Conservation (phyloP, 495 filamentous ascomycete species). For the Zalerion maritima region DNA sequence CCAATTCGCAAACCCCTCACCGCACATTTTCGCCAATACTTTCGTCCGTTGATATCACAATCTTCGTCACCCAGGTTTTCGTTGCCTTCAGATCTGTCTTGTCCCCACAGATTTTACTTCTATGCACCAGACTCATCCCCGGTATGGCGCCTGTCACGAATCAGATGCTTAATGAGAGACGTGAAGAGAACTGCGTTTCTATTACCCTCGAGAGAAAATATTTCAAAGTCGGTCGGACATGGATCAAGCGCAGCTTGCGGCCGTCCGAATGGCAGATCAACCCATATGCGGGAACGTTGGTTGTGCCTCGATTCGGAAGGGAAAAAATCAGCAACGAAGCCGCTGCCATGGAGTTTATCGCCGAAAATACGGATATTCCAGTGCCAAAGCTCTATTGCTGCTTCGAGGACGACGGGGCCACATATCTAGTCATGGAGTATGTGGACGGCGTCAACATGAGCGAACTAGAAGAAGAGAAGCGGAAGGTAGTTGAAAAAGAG, state of each 20-base stretch:
- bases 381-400: slow-evolving; percentile 1
- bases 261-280: slow-evolving; percentile 4
- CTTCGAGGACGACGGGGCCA: slow-evolving; percentile 3
- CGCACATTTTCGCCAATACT: slow-evolving; percentile 12
- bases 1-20: too few species aligned
- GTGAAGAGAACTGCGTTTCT: slow-evolving; percentile 1
- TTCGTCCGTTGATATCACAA: too few species aligned
- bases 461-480: slow-evolving; percentile 1
- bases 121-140: too few species aligned
- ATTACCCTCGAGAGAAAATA: slow-evolving; percentile 10
- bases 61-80: too few species aligned
- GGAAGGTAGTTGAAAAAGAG: slow-evolving; percentile 2
- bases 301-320: slow-evolving; percentile 1
- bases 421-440: slow-evolving; percentile 4
- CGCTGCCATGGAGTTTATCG: slow-evolving; percentile 2
- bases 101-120: too few species aligned
- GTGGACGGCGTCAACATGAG: slow-evolving; percentile 4
- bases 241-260: slow-evolving; percentile 1
- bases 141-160: slow-evolving; percentile 2
- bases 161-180: slow-evolving; percentile 1
- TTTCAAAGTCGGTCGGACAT: slow-evolving; percentile 1
- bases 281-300: background rate
- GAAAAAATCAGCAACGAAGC: slow-evolving; percentile 6
- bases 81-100: too few species aligned
- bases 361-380: slow-evolving; percentile 5